Base-by-base conservation (phyloP, 176 grass and related monocot species). In the Zea luxurians region DNA sequence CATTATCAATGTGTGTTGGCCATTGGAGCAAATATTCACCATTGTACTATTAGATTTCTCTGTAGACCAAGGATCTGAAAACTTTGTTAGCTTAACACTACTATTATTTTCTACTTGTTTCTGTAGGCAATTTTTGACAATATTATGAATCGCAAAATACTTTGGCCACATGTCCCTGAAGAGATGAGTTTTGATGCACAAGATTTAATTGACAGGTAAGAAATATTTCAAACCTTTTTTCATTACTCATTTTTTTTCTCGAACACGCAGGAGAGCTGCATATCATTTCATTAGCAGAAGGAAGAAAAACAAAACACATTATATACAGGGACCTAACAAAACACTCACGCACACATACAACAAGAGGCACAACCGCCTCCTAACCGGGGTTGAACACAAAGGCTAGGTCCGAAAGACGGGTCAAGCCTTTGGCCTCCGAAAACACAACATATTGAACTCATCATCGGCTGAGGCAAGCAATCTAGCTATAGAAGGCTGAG, bases 91-190 rank as follows among this genome's bases (percentile, higher is more conserved):
- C 40, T 70, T 83, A 77, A 60, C 62, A 74, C 81, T 77, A 37
- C 84, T 75, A 9, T 73, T 58, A 20, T 57, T 57, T 57, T 60
- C 69, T 82, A 49, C 52, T 91, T 91, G 68, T 84, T 78, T 50
- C 61, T 89, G 83, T 82, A 99, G 96, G 96, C 81, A 68, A 99
- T 99, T 55, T 99, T 99, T 89, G 92, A 93, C 84, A 99, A 99
- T 89, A 99, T 99, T 91, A 83, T 99, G 70, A 99, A 99, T 88
- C 60, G 90, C 55, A 96, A 99, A 85, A 93, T 99, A 87, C 96
- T 88, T 80, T 99, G 96, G 96, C 96, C 96, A 35, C 81, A 71
- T 89, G 88, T 91, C 64, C 92, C 96, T 71, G 81, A 96, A 69
- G 96, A 96, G 81, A 99, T 99, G 83, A 96, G 96, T 73, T 76